Percentiles rank a stretch among this genome's conserved stretches.
phyloP scores from a whole-genome alignment of 2,329 filamentous ascomycete genomes.

The Pseudogymnoascus sp. region DNA sequence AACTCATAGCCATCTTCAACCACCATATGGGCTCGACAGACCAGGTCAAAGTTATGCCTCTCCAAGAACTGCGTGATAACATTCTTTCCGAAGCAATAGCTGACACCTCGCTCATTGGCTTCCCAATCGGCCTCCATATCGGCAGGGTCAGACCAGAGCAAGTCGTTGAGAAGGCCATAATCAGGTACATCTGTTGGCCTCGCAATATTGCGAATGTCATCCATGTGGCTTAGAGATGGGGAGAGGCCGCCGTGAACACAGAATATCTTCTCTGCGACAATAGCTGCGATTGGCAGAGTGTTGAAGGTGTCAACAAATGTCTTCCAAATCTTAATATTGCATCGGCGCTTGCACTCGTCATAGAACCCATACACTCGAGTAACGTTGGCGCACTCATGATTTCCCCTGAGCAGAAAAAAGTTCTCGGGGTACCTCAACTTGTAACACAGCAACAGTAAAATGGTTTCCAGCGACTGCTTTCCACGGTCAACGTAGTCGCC shows the following conservation, averaged over 20 bases:
- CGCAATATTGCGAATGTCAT: conserved; percentile 93
- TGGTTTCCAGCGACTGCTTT: conserved; percentile 93
- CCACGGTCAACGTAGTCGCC: conserved; percentile 95
- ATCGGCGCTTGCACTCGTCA: conserved; percentile 93
- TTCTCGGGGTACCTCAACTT: conserved; percentile 97
- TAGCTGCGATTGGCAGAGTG: conserved; percentile 88
- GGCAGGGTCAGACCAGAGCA: conserved; percentile 94
- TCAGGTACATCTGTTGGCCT: conserved; percentile 95
- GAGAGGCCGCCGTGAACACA: conserved; percentile 94
- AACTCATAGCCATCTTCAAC: conserved; percentile 99
- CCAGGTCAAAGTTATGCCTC: conserved; percentile 91
- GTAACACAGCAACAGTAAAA: conserved; percentile 85
- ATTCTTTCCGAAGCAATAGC: conserved; percentile 97
- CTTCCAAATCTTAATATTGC: conserved; percentile 97
- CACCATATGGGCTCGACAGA: conserved; percentile 97
- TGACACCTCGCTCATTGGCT: conserved; percentile 91
- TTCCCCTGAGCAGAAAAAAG: conserved; percentile 89
- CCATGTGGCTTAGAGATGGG: conserved; percentile 90
- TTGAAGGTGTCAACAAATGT: conserved; percentile 97
- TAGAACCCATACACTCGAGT: conserved; percentile 96
- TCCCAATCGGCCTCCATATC: conserved; percentile 99
- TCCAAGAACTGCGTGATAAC: conserved; percentile 95
- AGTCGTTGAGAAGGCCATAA: conserved; percentile 88
- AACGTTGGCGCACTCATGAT: conserved; percentile 95
- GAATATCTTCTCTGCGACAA: conserved; percentile 95